A percentile compares a stretch with the other conserved stretches of the same genome.
These are phyloP conservation scores for Inga laurina DNA, from an alignment of 306 rosid genomes.

Conservation along the genomic window DNA sequence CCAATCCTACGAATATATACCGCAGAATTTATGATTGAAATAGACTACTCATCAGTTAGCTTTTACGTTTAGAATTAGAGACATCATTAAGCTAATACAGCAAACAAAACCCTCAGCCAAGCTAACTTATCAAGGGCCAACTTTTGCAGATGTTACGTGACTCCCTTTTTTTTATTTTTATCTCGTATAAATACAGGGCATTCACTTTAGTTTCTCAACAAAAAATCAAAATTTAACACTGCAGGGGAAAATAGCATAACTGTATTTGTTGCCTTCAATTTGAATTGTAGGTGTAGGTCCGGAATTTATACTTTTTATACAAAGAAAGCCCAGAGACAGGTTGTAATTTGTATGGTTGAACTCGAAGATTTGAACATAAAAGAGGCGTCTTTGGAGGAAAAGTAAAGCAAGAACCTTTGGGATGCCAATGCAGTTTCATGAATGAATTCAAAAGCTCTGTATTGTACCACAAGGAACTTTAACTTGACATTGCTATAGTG, in stretches of 20 bases:
- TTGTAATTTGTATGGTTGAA: neutral
- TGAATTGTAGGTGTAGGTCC: constrained; percentile 2
- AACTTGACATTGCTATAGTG: neutral
- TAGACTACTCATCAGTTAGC: neutral
- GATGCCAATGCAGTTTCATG: neutral
- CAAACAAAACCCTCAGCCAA: constrained; percentile 33
- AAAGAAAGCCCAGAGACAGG: neutral
- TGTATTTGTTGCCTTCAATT: neutral
- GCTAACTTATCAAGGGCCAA: neutral
- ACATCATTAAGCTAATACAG: neutral
- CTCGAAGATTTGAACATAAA: constrained; percentile 22
- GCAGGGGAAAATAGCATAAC: neutral
- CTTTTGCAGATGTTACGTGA: neutral
- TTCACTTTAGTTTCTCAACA: neutral
- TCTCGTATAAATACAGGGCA: neutral
- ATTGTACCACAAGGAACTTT: neutral
- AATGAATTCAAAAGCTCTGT: neutral
- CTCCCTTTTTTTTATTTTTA: no score
- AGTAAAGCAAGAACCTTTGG: neutral
- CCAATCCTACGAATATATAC: no score
- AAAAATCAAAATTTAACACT: neutral
- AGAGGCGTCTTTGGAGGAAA: constrained; percentile 8
- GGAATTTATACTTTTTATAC: constrained; percentile 17
- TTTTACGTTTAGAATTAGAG: no score
- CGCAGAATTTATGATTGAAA: no score